Base-by-base conservation (phyloP, 2,329 filamentous ascomycete species). In the Calonectria montana region DNA sequence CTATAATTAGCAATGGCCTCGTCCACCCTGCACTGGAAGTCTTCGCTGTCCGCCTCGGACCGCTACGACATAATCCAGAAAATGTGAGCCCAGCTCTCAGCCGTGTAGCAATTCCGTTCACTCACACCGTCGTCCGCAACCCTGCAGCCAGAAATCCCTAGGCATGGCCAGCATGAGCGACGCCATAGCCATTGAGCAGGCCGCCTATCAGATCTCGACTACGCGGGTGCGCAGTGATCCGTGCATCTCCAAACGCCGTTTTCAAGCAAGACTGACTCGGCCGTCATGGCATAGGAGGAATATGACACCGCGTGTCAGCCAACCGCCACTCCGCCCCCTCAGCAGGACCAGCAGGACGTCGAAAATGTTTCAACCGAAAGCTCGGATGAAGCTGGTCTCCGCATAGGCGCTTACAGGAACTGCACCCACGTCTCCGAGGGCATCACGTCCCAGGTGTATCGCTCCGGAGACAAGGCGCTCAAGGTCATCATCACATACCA, bases 361-460 rank as follows among this genome's bases (percentile, higher is more conserved):
- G 27, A 41, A 21, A 69, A 64, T 37, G 45, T 48, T n/a, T 41
- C 15, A 27, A 1, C 25, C 3, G 62, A 66, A 6, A 62, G 53
- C 45, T 27, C 53, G 2, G 70, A 57, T 23, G 79, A 76, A 9
- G 43, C 71, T 2, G 87, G 86, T 12, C 81, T 88, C 48, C 81
- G 82, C 37, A 91, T 93, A 69, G 91, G 91, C 10, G 31, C 81
- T 6, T 92, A 91, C 74, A 53, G 74, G 21, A 82, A 87, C 71
- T 93, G 91, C 79, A 83, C 84, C 29, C 87, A 88, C 75, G 79
- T 92, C n/a, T 86, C 87, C 55, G 86, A 87, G 74, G 97, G 97
- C 23, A 86, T 96, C 15, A 97, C 95, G 73, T 97, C 96, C 21
- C 91, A 92, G 67, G 91, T 99, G 63, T 98, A 96, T 85, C 92